Evolutionary conservation across 2,329 filamentous ascomycete species (phyloP).

Genomic region (Chrysoporthe puriensis): DNA sequence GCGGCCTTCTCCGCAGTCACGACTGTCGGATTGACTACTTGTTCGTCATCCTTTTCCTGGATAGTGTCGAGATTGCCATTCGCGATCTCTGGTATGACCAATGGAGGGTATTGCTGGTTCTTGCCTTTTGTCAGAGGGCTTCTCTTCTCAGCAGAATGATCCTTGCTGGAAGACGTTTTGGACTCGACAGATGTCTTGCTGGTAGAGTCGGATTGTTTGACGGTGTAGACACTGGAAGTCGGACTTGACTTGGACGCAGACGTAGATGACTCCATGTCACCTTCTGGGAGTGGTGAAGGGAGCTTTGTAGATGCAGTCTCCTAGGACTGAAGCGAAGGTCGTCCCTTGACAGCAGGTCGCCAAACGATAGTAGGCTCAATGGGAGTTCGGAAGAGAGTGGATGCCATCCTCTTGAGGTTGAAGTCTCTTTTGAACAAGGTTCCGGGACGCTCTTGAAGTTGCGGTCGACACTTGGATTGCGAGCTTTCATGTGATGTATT

Average conservation of each 20-base stretch:
- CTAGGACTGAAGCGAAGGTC: conserved; percentile 41
- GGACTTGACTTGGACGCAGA: conserved; percentile 34
- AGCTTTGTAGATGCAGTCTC: conserved; percentile 36
- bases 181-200: conserved; percentile 47
- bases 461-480: conserved; percentile 27
- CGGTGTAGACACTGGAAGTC: conserved; percentile 32
- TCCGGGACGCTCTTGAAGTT: conserved; percentile 14
- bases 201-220: conserved; percentile 36
- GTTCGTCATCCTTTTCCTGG: conserved; percentile 39
- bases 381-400: conserved; percentile 43
- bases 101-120: conserved; percentile 26
- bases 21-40: conserved; percentile 39
- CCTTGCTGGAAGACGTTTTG: conserved; percentile 40
- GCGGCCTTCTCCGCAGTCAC: conserved; percentile 76
- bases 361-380: conserved; percentile 49
- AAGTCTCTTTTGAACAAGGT: conserved; percentile 4
- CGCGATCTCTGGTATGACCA: conserved; percentile 30
- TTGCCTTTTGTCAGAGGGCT: conserved; percentile 34
- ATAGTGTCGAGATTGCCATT: conserved; percentile 39
- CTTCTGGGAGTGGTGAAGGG: conserved; percentile 21
- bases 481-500: conserved; percentile 14
- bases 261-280: conserved; percentile 18
- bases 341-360: conserved; percentile 43
- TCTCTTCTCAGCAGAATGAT: conserved; percentile 36
- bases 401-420: conserved; percentile 42